Evolutionary conservation across 2,329 filamentous ascomycete genomes (phyloP).

Genomic region (Calonectria hawksworthii): DNA sequence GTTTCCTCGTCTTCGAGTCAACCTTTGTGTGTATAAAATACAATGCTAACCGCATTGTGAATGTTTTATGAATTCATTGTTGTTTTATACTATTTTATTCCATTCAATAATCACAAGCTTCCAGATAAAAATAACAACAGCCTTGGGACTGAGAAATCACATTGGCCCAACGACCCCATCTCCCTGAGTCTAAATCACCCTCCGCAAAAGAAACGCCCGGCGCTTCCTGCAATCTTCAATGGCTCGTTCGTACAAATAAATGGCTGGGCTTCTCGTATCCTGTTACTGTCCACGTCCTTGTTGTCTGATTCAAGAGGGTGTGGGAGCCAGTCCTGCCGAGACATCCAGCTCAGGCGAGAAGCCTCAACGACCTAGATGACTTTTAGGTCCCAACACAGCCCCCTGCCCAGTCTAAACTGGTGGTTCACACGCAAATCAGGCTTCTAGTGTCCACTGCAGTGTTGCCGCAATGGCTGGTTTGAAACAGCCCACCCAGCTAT

Average conservation of each 20-base stretch:
- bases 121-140: background rate
- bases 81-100: background rate
- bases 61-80: background rate
- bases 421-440: background rate
- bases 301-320: background rate
- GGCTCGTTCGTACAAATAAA: background rate
- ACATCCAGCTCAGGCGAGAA: conserved; percentile 6
- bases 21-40: background rate
- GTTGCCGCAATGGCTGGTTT: background rate
- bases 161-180: background rate
- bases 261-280: conserved; percentile 12
- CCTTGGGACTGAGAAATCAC: background rate
- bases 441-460: background rate
- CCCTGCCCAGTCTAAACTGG: background rate
- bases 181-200: background rate
- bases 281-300: background rate
- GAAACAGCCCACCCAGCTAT: background rate
- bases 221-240: conserved; percentile 2
- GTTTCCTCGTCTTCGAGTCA: background rate
- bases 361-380: background rate
- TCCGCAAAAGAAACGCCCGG: background rate
- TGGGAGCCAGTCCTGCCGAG: background rate
- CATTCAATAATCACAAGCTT: background rate
- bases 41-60: background rate
- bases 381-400: background rate